These are phyloP conservation scores for Panicum virgatum DNA, from an alignment of 202 grass and related monocot species.

Conservation along the genomic window DNA sequence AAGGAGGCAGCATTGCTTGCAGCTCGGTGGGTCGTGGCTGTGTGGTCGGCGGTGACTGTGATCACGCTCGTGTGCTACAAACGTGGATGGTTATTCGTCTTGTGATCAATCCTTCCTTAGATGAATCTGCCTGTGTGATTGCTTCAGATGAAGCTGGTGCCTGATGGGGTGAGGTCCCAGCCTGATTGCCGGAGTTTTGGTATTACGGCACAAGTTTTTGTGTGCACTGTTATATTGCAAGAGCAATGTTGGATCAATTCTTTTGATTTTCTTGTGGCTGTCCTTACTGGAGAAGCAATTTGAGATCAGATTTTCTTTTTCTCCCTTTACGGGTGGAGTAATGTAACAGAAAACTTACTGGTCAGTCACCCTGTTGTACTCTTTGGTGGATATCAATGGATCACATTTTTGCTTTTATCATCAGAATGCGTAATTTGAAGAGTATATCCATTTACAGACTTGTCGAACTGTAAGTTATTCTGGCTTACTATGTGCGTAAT, in stretches of 20 bases:
- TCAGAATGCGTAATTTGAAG: background rate
- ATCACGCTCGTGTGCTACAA: conserved; percentile 67
- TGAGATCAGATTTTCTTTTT: conserved; percentile 15
- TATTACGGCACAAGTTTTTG: conserved; percentile 44
- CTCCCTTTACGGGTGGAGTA: conserved; percentile 6
- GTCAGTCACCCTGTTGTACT: conserved; percentile 41
- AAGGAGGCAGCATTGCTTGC: conserved; percentile 80
- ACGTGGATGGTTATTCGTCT: conserved; percentile 74
- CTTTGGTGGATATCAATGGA: conserved; percentile 42
- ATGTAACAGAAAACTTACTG: conserved; percentile 39
- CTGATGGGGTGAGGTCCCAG: conserved; percentile 30
- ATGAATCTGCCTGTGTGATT: conserved; percentile 1
- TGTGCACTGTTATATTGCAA: conserved; percentile 1
- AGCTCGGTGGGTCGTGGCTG: conserved; percentile 63
- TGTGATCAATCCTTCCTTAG: conserved; percentile 41
- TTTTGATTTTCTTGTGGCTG: conserved; percentile 23
- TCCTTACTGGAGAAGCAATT: conserved; percentile 40
- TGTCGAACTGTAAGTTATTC: background rate
- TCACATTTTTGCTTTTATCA: conserved; percentile 29
- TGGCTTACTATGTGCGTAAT: background rate
- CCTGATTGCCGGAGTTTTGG: conserved; percentile 31
- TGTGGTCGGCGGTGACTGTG: conserved; percentile 64
- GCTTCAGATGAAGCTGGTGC: conserved; percentile 31
- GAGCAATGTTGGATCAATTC: conserved; percentile 31
- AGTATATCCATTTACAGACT: background rate